Percentiles rank a stretch among this genome's conserved stretches.
Evolutionary conservation across 129 eudicot species (phyloP).

Genomic region (Glebionis coronaria): DNA sequence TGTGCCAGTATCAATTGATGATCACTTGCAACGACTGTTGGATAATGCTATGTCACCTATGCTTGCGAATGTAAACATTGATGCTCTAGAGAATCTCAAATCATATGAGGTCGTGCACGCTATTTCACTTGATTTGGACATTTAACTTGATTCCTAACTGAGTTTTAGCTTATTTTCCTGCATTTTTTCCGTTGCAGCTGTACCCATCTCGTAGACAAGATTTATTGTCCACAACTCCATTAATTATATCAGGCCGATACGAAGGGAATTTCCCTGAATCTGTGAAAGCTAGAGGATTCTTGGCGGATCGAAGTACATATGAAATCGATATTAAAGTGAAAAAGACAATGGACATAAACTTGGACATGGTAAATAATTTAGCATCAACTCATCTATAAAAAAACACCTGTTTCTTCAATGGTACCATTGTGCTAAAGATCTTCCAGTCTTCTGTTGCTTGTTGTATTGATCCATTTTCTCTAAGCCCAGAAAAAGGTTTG

Average conservation of each 20-base stretch:
- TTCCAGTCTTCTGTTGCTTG: too few species aligned
- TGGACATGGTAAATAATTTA: constrained; percentile 51
- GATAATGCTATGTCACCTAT: constrained; percentile 49
- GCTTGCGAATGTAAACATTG: constrained; percentile 62
- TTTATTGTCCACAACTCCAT: constrained; percentile 45
- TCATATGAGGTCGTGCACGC: constrained; percentile 51
- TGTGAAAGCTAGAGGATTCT: constrained; percentile 51
- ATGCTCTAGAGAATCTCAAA: constrained; percentile 48
- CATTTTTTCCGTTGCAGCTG: constrained; percentile 43
- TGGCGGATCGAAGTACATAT: constrained; percentile 58
- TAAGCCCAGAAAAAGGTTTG: too few species aligned
- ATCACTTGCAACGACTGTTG: constrained; percentile 47
- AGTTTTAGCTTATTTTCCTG: not conserved
- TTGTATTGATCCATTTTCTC: too few species aligned
- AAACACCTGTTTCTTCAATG: not conserved
- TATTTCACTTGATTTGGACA: not conserved
- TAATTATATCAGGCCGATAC: constrained; percentile 74
- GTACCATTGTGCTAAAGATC: too few species aligned
- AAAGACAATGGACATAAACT: constrained; percentile 37
- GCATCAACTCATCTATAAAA: not conserved
- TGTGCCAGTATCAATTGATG: constrained; percentile 48
- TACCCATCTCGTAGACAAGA: constrained; percentile 63
- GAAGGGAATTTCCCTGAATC: constrained; percentile 56
- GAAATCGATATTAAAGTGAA: constrained; percentile 46
- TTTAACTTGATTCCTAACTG: not conserved